Evolutionary conservation across 2,329 filamentous ascomycete genomes (phyloP), one percentile per base, ranked within the genome.

Genomic region (Keithomyces neogunnii): DNA sequence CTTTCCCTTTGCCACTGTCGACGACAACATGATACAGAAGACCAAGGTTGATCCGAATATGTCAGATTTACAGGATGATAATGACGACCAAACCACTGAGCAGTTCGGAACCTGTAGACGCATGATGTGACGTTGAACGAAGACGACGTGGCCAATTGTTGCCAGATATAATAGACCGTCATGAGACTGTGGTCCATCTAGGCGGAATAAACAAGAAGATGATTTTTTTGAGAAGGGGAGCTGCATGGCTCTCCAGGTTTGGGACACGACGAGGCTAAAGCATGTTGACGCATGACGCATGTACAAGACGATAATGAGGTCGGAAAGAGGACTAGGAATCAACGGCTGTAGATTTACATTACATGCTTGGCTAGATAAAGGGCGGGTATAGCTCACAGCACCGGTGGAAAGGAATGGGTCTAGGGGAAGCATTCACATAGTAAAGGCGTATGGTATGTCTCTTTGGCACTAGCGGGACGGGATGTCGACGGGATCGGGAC

Each of bases 291-390:
- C 36, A 39, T 30, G 40, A 44, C 9, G 40, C 28, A 45, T 46
- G 42, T 50, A 30, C 9, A 36, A 32, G 43, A 40, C 9, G 26
- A 40, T 43, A 32, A 39, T 31, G 40, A 33, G 30, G 13, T 3
- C 26, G 5, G 26, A 43, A 31, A 5, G 39, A 32, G 5, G 30
- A 7, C 26, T n/a, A 28, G 32, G 29, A 43, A 33, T 43, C 30
- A 26, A 45, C 3, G 48, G 39, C 26, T 28, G 48, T 50, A 46
- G 48, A 50, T 29, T 44, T 11, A 10, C 40, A 11, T 39, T 45
- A 39, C 4, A 46, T 46, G 42, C 44, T 40, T 47, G 44, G 49
- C 43, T 51, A 47, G 44, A 51, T 42, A 47, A 5, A n/a, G 48
- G 5, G 28, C 40, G 43, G 49, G 49, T 13, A 47, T n/a, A 51